A percentile compares a stretch with the other conserved stretches of the same genome.
Evolutionary conservation across 176 grass and related monocot genomes (phyloP).

Genomic region (Zizania latifolia): DNA sequence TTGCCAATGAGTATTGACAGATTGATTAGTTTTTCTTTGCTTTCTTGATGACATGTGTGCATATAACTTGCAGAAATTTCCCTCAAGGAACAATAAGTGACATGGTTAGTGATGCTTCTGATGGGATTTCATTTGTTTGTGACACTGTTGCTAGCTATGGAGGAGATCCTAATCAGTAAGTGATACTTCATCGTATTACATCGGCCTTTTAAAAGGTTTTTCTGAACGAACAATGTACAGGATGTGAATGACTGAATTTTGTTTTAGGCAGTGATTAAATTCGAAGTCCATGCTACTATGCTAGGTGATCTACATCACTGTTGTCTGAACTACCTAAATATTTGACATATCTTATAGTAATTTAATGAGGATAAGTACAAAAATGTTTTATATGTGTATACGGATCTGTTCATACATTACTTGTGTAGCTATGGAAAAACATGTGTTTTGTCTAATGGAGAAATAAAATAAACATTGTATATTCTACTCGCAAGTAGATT

Average conservation of each 20-base stretch:
- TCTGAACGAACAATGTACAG: not conserved
- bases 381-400: not conserved
- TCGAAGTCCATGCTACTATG: not conserved
- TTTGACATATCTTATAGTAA: not conserved
- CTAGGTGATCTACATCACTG: not conserved
- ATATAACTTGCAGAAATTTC: conserved; percentile 66
- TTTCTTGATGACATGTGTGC: not conserved
- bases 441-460: not conserved
- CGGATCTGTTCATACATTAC: not conserved
- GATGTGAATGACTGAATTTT: not conserved
- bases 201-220: not conserved
- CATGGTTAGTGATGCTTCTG: conserved; percentile 86
- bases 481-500: not conserved
- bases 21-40: not conserved
- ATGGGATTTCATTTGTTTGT: conserved; percentile 80
- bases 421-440: not conserved
- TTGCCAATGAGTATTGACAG: not conserved
- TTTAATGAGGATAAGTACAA: not conserved
- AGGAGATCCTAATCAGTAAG: conserved; percentile 84
- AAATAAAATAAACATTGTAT: not conserved
- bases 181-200: not conserved
- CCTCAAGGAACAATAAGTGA: conserved; percentile 95
- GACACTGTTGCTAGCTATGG: conserved; percentile 65
- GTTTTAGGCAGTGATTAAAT: not conserved
- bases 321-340: not conserved